Base-by-base conservation (phyloP, 2,329 filamentous ascomycete genomes). In the Knufia petricola region DNA sequence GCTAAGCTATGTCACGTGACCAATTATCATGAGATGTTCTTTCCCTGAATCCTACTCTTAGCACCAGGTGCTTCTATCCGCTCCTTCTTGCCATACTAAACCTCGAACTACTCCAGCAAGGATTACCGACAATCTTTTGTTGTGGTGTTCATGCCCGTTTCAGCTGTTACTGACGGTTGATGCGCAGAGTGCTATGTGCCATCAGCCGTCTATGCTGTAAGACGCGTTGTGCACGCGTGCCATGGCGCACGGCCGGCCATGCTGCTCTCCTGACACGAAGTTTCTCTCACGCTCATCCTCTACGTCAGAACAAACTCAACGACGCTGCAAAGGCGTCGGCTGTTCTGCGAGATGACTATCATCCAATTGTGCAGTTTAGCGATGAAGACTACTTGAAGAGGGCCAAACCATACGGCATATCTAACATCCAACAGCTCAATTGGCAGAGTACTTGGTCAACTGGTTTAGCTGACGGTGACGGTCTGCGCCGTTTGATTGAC, bases 371-470 rank as follows among this genome's bases (percentile, higher is more conserved):
- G 7, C 28, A 30, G 28, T 30, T 7, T 13, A 17, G 6, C 32
- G 32, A 36, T 36, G 32, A 36, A 36, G 32, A 36, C 7, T 36
- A n/a, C 32, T 8, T 36, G 13, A 36, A 6, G 32, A 13, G 9
- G 10, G 9, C 32, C n/a, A n/a, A n/a, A n/a, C 19, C 38, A 53
- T 55, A 41, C 48, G 67, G 50, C 58, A 65, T 49, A 55, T 61
- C 47, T n/a, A 50, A 45, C n/a, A 51, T 51, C 8, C 61, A 66
- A 15, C 63, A 51, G 47, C 54, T 71, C 12, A 63, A 69, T 19
- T 65, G 63, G 45, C 68, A 72, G 54, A 70, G 69, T 8, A n/a
- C n/a, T n/a, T n/a, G n/a, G n/a, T 62, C 70, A 43, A 53, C 71
- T 19, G 65, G 6, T 44, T 20, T 13, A 65, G 31, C 62, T 66